Evolutionary conservation across 441 rosid genomes (phyloP).

Genomic region (Hypseocharis bilobata): DNA sequence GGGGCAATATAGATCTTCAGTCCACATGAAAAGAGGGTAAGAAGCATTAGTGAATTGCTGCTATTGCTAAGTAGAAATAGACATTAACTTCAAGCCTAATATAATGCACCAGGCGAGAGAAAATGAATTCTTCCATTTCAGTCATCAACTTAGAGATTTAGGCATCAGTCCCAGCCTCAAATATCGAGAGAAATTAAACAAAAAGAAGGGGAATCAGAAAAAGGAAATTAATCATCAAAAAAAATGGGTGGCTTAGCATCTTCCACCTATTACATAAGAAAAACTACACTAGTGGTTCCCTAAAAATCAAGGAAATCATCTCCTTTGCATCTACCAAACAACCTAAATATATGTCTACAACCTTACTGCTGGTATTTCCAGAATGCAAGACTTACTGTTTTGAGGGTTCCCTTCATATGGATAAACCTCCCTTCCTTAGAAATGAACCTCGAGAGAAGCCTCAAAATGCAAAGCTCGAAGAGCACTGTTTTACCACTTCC

Average conservation of each 20-base stretch:
- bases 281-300: background rate
- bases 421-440: constrained; percentile 47
- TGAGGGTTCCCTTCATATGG: constrained; percentile 73
- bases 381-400: constrained; percentile 48
- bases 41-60: constrained; percentile 17
- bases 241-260: background rate
- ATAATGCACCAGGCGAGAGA: background rate
- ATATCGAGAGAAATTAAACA: background rate
- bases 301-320: background rate
- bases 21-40: constrained; percentile 22
- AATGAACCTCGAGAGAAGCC: constrained; percentile 72
- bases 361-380: background rate
- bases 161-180: constrained; percentile 6
- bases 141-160: background rate
- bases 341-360: background rate
- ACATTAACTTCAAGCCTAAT: constrained; percentile 4
- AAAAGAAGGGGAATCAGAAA: background rate
- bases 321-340: background rate
- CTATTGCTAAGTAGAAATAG: constrained; percentile 7
- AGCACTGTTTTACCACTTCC: constrained; percentile 97
- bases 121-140: background rate
- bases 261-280: background rate
- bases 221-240: background rate
- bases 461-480: constrained; percentile 80
- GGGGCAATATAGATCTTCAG: constrained; percentile 81